Percentiles rank a stretch among this genome's conserved stretches.
phyloP scores from a whole-genome alignment of 164 flowering plant genomes.

The Macadamia integrifolia region DNA sequence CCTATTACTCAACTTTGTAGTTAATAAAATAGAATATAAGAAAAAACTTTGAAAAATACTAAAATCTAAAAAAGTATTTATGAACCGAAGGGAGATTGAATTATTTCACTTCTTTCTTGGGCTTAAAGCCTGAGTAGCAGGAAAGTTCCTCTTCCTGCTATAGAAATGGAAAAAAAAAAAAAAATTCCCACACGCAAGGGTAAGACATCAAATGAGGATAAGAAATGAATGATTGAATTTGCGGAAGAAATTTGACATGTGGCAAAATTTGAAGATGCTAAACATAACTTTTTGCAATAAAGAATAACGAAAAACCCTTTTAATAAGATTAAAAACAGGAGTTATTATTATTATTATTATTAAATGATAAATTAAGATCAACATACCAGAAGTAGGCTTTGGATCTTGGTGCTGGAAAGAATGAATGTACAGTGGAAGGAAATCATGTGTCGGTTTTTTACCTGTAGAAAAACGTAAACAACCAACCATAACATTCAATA shows the following conservation, averaged over 20 bases:
- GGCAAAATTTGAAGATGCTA: too few species aligned
- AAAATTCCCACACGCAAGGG: too few species aligned
- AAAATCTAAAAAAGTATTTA: too few species aligned
- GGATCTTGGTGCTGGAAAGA: constrained; percentile 67
- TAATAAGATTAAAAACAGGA: background rate
- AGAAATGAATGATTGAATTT: background rate
- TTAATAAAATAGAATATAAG: too few species aligned
- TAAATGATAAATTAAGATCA: background rate
- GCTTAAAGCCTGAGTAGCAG: too few species aligned
- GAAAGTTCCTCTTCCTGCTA: too few species aligned
- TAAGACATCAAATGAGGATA: background rate
- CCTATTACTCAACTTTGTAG: too few species aligned
- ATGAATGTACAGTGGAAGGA: constrained; percentile 68
- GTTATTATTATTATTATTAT: background rate
- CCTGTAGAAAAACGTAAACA: constrained; percentile 30
- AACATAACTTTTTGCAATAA: background rate
- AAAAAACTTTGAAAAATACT: too few species aligned
- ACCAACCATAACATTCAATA: background rate
- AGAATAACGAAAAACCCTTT: background rate
- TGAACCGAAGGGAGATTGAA: too few species aligned
- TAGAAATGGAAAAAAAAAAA: too few species aligned
- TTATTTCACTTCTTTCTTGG: too few species aligned
- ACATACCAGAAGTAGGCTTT: constrained; percentile 62
- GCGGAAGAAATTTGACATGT: background rate
- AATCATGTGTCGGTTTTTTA: constrained; percentile 71